Percentiles rank a stretch among this genome's conserved stretches.
These are phyloP conservation scores for Fusarium sp. DNA, from an alignment of 2,329 filamentous ascomycete species.

Conservation along the genomic window DNA sequence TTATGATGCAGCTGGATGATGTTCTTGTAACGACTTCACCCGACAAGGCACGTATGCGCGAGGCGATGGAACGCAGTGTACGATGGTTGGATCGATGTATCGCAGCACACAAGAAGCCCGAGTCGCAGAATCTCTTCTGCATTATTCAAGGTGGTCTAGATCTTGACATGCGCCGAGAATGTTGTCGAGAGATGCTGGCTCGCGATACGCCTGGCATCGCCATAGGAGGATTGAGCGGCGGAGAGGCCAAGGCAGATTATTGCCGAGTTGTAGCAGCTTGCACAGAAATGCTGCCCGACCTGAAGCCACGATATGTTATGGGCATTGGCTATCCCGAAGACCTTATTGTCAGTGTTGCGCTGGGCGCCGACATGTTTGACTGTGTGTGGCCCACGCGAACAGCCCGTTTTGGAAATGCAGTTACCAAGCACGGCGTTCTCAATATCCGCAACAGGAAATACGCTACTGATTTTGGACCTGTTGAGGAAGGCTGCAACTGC, in stretches of 20 bases:
- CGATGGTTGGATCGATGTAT: slow-evolving; percentile 98
- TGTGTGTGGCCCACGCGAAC: slow-evolving; percentile 99
- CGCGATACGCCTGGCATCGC: slow-evolving; percentile 96
- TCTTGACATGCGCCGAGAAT: slow-evolving; percentile 85
- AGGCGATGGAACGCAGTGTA: slow-evolving; percentile 95
- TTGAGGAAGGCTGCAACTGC: slow-evolving; percentile 88
- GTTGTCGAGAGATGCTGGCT: slow-evolving; percentile 88
- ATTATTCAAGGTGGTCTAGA: slow-evolving; percentile 98
- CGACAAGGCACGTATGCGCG: slow-evolving; percentile 87
- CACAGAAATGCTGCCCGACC: slow-evolving; percentile 85
- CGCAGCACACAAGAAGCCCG: slow-evolving; percentile 85
- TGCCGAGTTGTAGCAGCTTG: slow-evolving; percentile 92
- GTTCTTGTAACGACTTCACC: slow-evolving; percentile 97
- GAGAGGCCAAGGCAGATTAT: slow-evolving; percentile 93
- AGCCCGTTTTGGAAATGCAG: slow-evolving; percentile 94
- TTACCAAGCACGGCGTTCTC: slow-evolving; percentile 85
- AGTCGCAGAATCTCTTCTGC: slow-evolving; percentile 93
- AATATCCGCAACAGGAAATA: slow-evolving; percentile 86
- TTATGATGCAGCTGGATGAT: slow-evolving; percentile 99
- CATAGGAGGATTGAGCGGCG: slow-evolving; percentile 94
- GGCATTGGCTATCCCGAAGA: slow-evolving; percentile 98
- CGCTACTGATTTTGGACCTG: slow-evolving; percentile 83
- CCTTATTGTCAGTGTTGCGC: slow-evolving; percentile 90
- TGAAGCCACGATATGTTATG: slow-evolving; percentile 99
- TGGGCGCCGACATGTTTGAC: slow-evolving; percentile 99